Evolutionary conservation across 2,329 filamentous ascomycete genomes (phyloP).

Genomic region (Colletotrichum sansevieriae): DNA sequence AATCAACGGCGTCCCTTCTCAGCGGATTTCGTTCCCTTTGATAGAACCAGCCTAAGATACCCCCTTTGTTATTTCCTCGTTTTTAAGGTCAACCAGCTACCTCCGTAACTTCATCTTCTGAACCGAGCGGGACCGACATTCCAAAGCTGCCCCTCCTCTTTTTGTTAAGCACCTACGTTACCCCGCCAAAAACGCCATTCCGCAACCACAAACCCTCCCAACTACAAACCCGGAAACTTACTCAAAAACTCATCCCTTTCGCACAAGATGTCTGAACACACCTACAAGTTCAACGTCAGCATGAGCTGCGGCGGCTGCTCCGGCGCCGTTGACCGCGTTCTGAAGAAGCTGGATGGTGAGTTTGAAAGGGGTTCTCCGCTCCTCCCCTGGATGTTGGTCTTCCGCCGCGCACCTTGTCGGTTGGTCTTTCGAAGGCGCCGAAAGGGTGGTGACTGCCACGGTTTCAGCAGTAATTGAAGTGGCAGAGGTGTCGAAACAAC

Average conservation of each 20-base stretch:
- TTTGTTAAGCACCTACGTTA: conserved; percentile 20
- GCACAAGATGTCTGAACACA: conserved; percentile 80
- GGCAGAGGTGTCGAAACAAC: not conserved
- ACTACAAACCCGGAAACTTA: conserved; percentile 6
- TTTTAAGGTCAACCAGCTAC: too few species aligned
- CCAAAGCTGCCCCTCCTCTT: conserved; percentile 34
- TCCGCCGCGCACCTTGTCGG: too few species aligned
- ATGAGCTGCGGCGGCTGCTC: conserved; percentile 99
- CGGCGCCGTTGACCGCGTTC: conserved; percentile 89
- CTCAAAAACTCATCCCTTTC: conserved; percentile 26
- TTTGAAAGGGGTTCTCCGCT: conserved; percentile 32
- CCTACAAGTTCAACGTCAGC: conserved; percentile 93
- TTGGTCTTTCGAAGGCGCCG: not conserved
- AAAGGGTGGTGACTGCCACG: conserved; percentile 3
- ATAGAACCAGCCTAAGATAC: not conserved
- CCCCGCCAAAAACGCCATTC: conserved; percentile 40
- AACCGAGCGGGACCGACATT: too few species aligned
- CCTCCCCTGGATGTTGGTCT: too few species aligned
- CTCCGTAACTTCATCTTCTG: too few species aligned
- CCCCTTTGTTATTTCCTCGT: conserved; percentile 3
- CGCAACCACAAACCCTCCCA: conserved; percentile 23
- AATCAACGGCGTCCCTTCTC: conserved; percentile 17
- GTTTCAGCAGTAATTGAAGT: too few species aligned
- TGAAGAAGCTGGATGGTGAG: conserved; percentile 91
- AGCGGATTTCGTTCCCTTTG: too few species aligned